phyloP scores from a whole-genome alignment of 2,329 filamentous ascomycete genomes.

The Aspergillus tubingensis region DNA sequence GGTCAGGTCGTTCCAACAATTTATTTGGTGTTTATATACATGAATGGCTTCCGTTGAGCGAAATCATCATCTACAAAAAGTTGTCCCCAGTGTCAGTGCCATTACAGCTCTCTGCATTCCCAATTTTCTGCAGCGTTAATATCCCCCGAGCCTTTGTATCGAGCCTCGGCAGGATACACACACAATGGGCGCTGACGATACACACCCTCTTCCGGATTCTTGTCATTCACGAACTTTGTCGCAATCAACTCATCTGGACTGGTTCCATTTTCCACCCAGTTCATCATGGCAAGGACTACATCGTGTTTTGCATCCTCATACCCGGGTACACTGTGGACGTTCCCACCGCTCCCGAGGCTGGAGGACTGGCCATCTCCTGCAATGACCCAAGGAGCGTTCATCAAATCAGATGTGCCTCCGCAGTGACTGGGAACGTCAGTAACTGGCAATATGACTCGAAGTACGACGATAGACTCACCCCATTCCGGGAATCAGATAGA shows the following conservation, averaged over 20 bases:
- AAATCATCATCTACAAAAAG: background rate
- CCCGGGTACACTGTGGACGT: constrained; percentile 8
- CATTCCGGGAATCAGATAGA: constrained; percentile 20
- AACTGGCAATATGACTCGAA: background rate
- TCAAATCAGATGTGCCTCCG: background rate
- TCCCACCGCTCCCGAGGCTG: background rate
- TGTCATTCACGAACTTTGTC: constrained; percentile 14
- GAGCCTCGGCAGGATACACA: background rate
- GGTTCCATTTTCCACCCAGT: constrained; percentile 21
- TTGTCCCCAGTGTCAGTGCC: background rate
- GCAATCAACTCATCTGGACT: constrained; percentile 17
- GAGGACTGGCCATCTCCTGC: constrained; percentile 2
- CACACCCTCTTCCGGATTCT: background rate
- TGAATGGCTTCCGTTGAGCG: too few relatives aligned
- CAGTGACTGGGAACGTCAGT: background rate
- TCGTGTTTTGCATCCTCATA: constrained; percentile 17
- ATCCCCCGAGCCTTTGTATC: background rate
- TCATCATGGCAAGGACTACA: constrained; percentile 20
- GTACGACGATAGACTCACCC: background rate
- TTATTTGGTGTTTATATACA: background rate
- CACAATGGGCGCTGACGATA: constrained; percentile 1
- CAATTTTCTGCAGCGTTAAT: background rate
- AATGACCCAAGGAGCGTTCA: constrained; percentile 6
- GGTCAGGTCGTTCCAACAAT: background rate
- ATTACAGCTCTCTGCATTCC: background rate